Conservation (phyloP, 768 basidiomycete genomes). For the Termitomyces sp. region DNA sequence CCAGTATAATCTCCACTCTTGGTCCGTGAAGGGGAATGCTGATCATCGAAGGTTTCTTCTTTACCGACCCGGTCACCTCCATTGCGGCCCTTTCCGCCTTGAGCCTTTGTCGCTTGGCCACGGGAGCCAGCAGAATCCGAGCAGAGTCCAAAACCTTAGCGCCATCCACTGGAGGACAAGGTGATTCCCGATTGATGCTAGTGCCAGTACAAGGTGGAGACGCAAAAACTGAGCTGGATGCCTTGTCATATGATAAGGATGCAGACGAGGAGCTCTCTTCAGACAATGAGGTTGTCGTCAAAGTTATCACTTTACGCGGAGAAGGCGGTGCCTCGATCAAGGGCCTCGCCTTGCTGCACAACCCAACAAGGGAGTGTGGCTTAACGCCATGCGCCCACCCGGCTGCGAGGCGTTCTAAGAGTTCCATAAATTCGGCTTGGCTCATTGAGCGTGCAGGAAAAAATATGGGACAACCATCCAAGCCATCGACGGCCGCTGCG, state of each 20-base stretch:
- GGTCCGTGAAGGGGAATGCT: constrained; percentile 85
- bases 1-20: constrained; percentile 78
- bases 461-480: constrained; percentile 89
- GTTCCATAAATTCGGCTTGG: constrained; percentile 85
- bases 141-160: constrained; percentile 58
- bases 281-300: constrained; percentile 2
- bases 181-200: constrained; percentile 4
- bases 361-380: constrained; percentile 43
- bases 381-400: constrained; percentile 70
- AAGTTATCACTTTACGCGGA: constrained; percentile 3
- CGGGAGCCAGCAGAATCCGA: constrained; percentile 71
- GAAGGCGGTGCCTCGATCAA: constrained; percentile 9
- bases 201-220: constrained; percentile 3
- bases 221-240: constrained; percentile 10
- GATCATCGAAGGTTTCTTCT: constrained; percentile 59
- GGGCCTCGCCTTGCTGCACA: constrained; percentile 14
- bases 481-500: constrained; percentile 67
- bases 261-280: constrained; percentile 17
- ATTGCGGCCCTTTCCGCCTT: constrained; percentile 43
- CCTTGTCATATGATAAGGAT: constrained; percentile 14
- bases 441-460: constrained; percentile 84
- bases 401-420: constrained; percentile 72
- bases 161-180: constrained; percentile 31
- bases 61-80: constrained; percentile 53
- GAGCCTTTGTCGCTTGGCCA: constrained; percentile 57